Percentiles rank a stretch among this genome's conserved stretches.
Evolutionary conservation across 2,329 filamentous ascomycete species (phyloP).

Genomic region (Colletotrichum paranaense): DNA sequence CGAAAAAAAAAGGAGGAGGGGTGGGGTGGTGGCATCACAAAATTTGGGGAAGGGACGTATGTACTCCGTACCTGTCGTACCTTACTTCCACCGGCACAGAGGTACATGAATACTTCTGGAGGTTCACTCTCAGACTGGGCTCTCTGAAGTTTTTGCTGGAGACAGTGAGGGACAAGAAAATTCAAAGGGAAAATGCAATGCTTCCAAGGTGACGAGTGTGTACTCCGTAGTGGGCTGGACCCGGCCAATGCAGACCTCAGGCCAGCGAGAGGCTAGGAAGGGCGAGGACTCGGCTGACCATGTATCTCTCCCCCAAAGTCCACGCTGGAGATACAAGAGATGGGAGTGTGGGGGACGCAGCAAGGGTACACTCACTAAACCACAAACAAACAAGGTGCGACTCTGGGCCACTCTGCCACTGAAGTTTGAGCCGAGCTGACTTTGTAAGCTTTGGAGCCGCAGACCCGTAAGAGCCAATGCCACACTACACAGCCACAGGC

Average conservation of each 20-base stretch:
- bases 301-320: not conserved
- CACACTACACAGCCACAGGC: not conserved
- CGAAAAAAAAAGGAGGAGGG: not conserved
- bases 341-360: not conserved
- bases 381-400: conserved; percentile 17
- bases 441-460: conserved; percentile 22
- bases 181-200: not conserved
- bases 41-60: conserved; percentile 7
- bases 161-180: not conserved
- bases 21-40: conserved; percentile 29
- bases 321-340: not conserved
- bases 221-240: not conserved
- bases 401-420: not conserved
- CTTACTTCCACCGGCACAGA: not conserved
- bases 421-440: not conserved
- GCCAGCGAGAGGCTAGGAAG: not conserved
- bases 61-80: not conserved
- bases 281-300: not conserved
- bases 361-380: not conserved
- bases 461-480: conserved; percentile 2
- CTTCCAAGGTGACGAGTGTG: conserved; percentile 2
- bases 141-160: not conserved
- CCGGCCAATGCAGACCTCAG: not conserved
- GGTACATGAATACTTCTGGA: not conserved
- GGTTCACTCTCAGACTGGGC: not conserved